A percentile compares a stretch with the other conserved stretches of the same genome.
Conservation (phyloP, 768 basidiomycete genomes). For the Lentinula edodes region DNA sequence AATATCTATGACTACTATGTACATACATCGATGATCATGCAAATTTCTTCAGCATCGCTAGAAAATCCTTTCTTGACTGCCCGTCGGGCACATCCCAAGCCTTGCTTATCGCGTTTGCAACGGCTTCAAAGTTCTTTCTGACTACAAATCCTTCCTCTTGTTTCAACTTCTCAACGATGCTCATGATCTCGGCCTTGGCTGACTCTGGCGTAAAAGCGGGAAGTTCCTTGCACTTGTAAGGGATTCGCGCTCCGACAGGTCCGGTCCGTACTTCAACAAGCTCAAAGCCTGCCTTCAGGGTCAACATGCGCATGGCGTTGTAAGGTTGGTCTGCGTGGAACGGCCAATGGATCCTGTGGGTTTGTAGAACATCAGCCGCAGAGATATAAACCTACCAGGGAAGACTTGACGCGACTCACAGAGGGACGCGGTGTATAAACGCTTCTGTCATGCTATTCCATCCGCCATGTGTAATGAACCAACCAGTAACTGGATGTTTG, state of each 20-base stretch:
- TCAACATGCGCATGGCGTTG: neutral
- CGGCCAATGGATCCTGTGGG: slow-evolving; percentile 1
- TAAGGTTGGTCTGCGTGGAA: slow-evolving; percentile 5
- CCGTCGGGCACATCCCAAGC: neutral
- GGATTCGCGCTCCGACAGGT: neutral
- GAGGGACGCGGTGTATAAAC: slow-evolving; percentile 2
- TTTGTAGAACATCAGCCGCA: neutral
- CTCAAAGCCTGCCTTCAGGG: slow-evolving; percentile 2
- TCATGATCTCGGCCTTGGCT: neutral
- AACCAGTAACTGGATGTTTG: slow-evolving; percentile 1
- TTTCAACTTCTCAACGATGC: neutral
- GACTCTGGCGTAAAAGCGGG: neutral
- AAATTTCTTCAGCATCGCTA: neutral
- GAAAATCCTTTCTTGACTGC: neutral
- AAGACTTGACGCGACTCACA: neutral
- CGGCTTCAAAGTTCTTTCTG: neutral
- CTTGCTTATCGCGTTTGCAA: neutral
- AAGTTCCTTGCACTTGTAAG: neutral
- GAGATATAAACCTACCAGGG: neutral
- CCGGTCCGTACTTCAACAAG: slow-evolving; percentile 4
- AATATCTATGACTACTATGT: too few relatives aligned
- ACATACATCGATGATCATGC: neutral
- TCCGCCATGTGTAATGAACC: slow-evolving; percentile 6
- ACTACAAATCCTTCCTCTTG: neutral
- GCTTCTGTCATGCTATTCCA: slow-evolving; percentile 6